Evolutionary conservation across 2,329 filamentous ascomycete species (phyloP), one percentile per base, ranked within the genome.

Genomic region (Sclerotinia borealis): DNA sequence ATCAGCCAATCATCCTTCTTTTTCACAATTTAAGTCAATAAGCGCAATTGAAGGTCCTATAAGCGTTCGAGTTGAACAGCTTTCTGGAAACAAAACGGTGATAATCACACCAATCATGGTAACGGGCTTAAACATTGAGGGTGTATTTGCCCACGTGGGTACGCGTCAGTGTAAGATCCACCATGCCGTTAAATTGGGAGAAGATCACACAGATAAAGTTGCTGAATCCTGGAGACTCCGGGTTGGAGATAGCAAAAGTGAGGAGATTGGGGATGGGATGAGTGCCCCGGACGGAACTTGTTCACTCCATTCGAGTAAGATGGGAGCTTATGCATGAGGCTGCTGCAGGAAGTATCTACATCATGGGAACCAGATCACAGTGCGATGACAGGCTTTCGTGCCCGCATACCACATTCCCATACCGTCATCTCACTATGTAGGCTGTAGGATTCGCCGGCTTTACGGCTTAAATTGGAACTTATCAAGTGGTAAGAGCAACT

Each of bases 171-270:
- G 2, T 47, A 15, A 29, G 39, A 47, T 47, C 41, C 55, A 59
- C 41, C n/a, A 29, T 22, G 19, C 34, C 29, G 37, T 59, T 11
- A 10, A 47, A 45, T 36, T 34, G 19, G n/a, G 15, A 52, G 13
- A 11, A 37, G 13, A 27, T 52, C 34, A 52, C 10, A 52, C 10
- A 17, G 17, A 27, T 25, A 15, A 48, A 48, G 22, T 27, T 29
- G 37, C n/a, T 55, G 39, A 39, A 34, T 9, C 9, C 56, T 60
- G 56, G 45, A 39, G 56, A 15, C 56, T 50, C 56, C 45, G 51
- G 56, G 17, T 34, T 31, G 19, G 45, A 51, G 19, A 27, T 31
- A 2, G 25, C 6, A 39, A 10, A 31, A 36, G n/a, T 22, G 31
- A 36, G n/a, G 5, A 10, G 25, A 43, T 43, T 22, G 19, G 19